Base-by-base conservation (phyloP, 2,329 filamentous ascomycete genomes). In the Fusarium sororula region DNA sequence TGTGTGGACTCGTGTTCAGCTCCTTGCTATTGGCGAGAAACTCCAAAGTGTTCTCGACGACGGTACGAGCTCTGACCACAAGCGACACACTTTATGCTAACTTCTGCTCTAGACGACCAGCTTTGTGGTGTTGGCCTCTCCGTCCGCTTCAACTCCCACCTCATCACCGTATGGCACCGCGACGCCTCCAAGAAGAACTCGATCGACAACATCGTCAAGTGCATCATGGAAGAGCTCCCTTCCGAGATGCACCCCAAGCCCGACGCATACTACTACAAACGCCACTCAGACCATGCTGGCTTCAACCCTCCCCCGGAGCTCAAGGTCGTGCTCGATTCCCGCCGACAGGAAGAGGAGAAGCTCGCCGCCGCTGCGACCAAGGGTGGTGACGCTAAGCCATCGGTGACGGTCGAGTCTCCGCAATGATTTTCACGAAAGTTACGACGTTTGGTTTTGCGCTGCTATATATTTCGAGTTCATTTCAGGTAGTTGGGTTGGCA, bases 121-220 rank as follows among this genome's bases (percentile, higher is more conserved):
- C 93, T 98, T 77, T 96, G 95, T 81, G 96, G 96, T 57, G 91
- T 98, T 53, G 94, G 93, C 47, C 91, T 96, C 74, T 95, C 93
- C 3, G 93, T 96, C 66, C 92, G 95, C 78, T 97, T 96, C 88
- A 97, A 95, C 84, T 93, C 92, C 37, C 92, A 96, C 81, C 90
- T 98, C 76, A 92, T 98, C 81, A 93, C 93, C 77, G 90, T 98
- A 79, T 98, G 96, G 96, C 96, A 98, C 84, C 94, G 96, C 72
- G 93, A 97, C 79, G 91, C 92, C 28, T 91, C 90, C 68, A 95
- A 96, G 83, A 88, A 94, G 79, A 90, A 89, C 76, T 96, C 94
- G 11, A 89, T 96, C 76, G 91, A 96, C 80, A 89, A 87, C 72
- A 88, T 98, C 68, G 87, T 95, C 55, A 85, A 90, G 71, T 92